Evolutionary conservation across 1,139 yeast species (phyloP).

Genomic region (Pichia sp.): DNA sequence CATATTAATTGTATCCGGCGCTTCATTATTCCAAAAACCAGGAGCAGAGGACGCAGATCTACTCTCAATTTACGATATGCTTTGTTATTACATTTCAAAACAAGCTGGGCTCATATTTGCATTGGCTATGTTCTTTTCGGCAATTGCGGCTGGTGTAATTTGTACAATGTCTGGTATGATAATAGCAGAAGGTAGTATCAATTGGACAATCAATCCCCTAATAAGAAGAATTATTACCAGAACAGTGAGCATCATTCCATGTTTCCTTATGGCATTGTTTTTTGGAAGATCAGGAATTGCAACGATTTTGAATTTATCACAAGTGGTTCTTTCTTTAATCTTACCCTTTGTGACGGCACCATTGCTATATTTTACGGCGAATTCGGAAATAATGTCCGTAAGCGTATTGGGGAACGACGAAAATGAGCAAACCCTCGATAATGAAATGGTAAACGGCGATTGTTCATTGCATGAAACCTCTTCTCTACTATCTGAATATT

Average conservation of each 20-base stretch:
- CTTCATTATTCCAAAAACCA: constrained; percentile 52
- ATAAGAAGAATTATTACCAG: constrained; percentile 65
- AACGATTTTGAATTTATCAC: constrained; percentile 63
- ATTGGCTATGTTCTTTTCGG: constrained; percentile 64
- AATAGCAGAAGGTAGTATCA: constrained; percentile 70
- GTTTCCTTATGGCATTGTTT: constrained; percentile 51
- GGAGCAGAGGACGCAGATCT: constrained; percentile 66
- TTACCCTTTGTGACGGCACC: constrained; percentile 86
- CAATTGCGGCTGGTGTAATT: constrained; percentile 76
- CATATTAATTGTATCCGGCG: constrained; percentile 66
- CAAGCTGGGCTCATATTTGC: constrained; percentile 70
- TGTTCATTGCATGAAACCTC: constrained; percentile 5
- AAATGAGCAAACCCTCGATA: neutral
- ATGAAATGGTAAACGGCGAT: neutral
- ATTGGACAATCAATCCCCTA: constrained; percentile 66
- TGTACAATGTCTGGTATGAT: constrained; percentile 80
- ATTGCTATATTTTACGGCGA: constrained; percentile 72
- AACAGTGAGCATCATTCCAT: constrained; percentile 65
- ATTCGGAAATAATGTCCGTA: constrained; percentile 51
- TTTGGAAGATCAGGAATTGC: constrained; percentile 67
- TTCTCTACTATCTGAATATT: constrained; percentile 5
- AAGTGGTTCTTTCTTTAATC: constrained; percentile 61
- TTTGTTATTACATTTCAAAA: constrained; percentile 52
- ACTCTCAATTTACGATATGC: constrained; percentile 61
- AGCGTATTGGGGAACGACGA: constrained; percentile 23